A percentile compares a stretch with the other conserved stretches of the same genome.
Evolutionary conservation across 2,329 filamentous ascomycete genomes (phyloP).

Genomic region (Thelonectria discophora): DNA sequence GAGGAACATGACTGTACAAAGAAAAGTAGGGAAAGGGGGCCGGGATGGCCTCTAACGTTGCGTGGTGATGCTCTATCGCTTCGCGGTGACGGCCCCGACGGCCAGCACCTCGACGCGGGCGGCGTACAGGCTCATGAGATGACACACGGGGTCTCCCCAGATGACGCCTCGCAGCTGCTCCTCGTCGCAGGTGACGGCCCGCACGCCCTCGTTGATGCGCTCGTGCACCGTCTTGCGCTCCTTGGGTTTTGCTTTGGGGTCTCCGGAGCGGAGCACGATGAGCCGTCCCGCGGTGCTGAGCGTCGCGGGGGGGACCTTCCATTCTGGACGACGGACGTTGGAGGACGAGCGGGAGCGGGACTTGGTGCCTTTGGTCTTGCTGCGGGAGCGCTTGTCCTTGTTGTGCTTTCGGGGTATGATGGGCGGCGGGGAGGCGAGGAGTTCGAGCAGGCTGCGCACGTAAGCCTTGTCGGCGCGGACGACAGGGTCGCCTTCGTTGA

Average conservation of each 20-base stretch:
- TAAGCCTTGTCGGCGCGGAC: slow-evolving; percentile 80
- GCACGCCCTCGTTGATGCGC: slow-evolving; percentile 66
- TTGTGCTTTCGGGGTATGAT: slow-evolving; percentile 21
- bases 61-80: slow-evolving; percentile 10
- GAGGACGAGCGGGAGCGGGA: slow-evolving; percentile 29
- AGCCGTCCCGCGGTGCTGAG: slow-evolving; percentile 76
- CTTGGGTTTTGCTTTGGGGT: slow-evolving; percentile 48
- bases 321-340: slow-evolving; percentile 53
- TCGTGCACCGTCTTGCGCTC: slow-evolving; percentile 60
- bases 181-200: slow-evolving; percentile 74
- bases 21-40: not conserved
- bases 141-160: slow-evolving; percentile 84
- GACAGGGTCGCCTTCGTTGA: slow-evolving; percentile 89
- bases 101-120: slow-evolving; percentile 76
- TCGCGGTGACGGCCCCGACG: slow-evolving; percentile 59
- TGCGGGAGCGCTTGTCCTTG: slow-evolving; percentile 27
- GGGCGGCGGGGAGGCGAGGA: slow-evolving; percentile 72
- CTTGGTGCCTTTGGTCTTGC: slow-evolving; percentile 3
- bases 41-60: no score
- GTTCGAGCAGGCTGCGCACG: slow-evolving; percentile 74
- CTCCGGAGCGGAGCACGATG: slow-evolving; percentile 69
- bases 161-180: slow-evolving; percentile 74
- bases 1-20: not conserved
- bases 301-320: slow-evolving; percentile 72
- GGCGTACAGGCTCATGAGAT: slow-evolving; percentile 82